A percentile compares a stretch with the other conserved stretches of the same genome.
Evolutionary conservation across 1,284 basidiomycete genomes (phyloP).

Genomic region (Ustilago vetiveriae): DNA sequence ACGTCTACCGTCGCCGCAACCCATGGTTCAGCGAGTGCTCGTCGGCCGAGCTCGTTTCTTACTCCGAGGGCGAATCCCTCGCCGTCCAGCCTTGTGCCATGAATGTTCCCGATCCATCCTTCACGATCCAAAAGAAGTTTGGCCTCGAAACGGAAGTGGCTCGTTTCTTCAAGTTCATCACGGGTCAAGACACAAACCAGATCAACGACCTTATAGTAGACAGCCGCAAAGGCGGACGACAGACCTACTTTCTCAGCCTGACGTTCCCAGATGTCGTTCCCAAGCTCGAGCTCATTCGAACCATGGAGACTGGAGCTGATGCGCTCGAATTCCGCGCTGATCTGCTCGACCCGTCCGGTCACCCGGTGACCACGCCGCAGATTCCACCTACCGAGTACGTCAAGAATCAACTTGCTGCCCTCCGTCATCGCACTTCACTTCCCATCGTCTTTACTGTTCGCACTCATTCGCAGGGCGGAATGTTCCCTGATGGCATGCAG

Average conservation of each 20-base stretch:
- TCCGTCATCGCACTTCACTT: conserved; percentile 80
- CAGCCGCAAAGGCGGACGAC: conserved; percentile 24
- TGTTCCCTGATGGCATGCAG: conserved; percentile 82
- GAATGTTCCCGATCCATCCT: conserved; percentile 38
- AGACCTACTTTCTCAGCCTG: conserved; percentile 89
- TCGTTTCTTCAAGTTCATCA: conserved; percentile 87
- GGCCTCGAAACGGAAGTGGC: conserved; percentile 68
- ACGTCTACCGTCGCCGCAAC: conserved; percentile 82
- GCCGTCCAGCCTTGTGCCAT: conserved; percentile 35
- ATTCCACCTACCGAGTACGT: conserved; percentile 81
- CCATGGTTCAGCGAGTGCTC: conserved; percentile 90
- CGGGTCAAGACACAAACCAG: conserved; percentile 77
- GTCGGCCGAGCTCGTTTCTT: conserved; percentile 85
- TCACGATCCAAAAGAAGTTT: conserved; percentile 59
- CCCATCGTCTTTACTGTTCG: conserved; percentile 93
- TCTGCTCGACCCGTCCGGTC: conserved; percentile 75
- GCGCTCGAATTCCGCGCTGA: conserved; percentile 94
- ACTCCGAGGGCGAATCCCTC: conserved; percentile 64
- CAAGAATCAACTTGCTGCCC: conserved; percentile 79
- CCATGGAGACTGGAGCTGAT: conserved; percentile 84
- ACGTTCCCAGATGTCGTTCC: conserved; percentile 87
- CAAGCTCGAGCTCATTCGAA: conserved; percentile 77
- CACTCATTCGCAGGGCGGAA: conserved; percentile 87
- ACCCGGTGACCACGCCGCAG: conserved; percentile 68
- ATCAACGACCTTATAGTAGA: conserved; percentile 70